These are phyloP conservation scores for Aspergillus glaucus DNA, from an alignment of 2,329 filamentous ascomycete species.

Conservation along the genomic window DNA sequence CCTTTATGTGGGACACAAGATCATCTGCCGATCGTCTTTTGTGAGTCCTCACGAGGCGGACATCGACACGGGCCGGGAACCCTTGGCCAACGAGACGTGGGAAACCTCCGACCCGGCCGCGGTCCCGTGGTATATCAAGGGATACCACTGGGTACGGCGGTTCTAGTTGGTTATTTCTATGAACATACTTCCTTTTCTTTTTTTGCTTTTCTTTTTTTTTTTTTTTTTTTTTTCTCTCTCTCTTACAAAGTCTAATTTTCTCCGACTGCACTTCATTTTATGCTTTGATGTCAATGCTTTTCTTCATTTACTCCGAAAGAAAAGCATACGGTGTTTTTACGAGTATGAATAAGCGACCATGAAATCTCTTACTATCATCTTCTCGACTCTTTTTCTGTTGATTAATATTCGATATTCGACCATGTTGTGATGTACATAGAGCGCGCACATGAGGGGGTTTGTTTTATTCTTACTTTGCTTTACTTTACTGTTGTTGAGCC, in stretches of 20 bases:
- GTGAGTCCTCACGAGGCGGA: slow-evolving; percentile 38
- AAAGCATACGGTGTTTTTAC: too few relatives aligned
- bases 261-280: too few relatives aligned
- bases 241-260: not conserved
- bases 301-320: too few relatives aligned
- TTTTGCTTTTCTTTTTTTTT: not conserved
- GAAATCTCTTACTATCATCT: too few relatives aligned
- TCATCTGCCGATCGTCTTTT: slow-evolving; percentile 31
- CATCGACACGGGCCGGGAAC: slow-evolving; percentile 35
- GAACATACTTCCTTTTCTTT: not conserved
- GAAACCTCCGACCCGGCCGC: slow-evolving; percentile 18
- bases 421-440: too few relatives aligned
- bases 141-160: not conserved
- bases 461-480: too few relatives aligned
- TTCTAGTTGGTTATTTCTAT: not conserved
- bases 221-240: not conserved
- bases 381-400: too few relatives aligned
- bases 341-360: too few relatives aligned
- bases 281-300: too few relatives aligned
- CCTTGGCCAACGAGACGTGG: slow-evolving; percentile 30
- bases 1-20: slow-evolving; percentile 57
- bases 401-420: too few relatives aligned
- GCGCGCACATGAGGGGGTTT: too few relatives aligned
- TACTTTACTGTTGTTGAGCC: too few relatives aligned
- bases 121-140: slow-evolving; percentile 13